phyloP scores from a whole-genome alignment of 345 rosid species.

The Lumnitzera racemosa region DNA sequence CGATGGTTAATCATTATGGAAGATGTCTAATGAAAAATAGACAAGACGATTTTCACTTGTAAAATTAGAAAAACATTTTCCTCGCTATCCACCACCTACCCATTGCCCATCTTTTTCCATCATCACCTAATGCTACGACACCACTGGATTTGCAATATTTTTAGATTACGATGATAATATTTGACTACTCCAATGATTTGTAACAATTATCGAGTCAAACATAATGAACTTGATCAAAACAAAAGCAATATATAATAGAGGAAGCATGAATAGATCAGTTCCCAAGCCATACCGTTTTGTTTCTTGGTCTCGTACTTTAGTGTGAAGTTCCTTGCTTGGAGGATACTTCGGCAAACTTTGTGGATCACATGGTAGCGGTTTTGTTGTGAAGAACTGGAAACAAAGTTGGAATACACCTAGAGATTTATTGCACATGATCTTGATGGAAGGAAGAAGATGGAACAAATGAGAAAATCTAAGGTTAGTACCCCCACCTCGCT shows the following conservation, averaged over 20 bases:
- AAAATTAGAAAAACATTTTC: no score
- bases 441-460: no score
- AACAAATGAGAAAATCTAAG: not conserved
- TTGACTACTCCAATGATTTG: no score
- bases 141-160: no score
- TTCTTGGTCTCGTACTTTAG: slow-evolving; percentile 49
- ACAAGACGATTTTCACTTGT: no score
- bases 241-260: not conserved
- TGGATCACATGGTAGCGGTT: slow-evolving; percentile 62
- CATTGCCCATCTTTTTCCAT: no score
- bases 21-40: not conserved
- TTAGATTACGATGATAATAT: no score
- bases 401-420: not conserved
- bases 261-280: not conserved
- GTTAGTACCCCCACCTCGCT: slow-evolving; percentile 38
- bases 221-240: not conserved
- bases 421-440: no score
- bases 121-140: no score
- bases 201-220: no score
- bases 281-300: slow-evolving; percentile 40
- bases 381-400: slow-evolving; percentile 50
- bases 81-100: no score
- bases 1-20: no score
- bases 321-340: slow-evolving; percentile 79
- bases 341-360: slow-evolving; percentile 64